phyloP scores from a whole-genome alignment of 169 alveolate genomes.

The Haemoproteus tartakovskyi region DNA sequence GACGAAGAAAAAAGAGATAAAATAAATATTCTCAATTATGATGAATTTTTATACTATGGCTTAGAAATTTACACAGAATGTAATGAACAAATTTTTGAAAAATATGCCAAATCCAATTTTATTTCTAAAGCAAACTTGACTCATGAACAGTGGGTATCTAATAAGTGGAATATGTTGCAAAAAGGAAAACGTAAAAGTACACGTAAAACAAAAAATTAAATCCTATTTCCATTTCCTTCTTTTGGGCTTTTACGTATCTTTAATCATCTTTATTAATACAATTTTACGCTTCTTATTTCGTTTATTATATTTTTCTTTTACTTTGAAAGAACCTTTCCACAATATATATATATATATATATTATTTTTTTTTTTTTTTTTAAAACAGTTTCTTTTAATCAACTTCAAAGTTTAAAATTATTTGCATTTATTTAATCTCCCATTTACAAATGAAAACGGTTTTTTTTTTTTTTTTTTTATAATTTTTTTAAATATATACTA shows the following conservation, averaged over 20 bases:
- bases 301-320: background rate
- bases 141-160: conserved; percentile 38
- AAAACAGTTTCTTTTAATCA: background rate
- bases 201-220: background rate
- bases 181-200: conserved; percentile 27
- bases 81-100: conserved; percentile 8
- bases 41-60: conserved; percentile 57
- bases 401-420: too few relatives aligned
- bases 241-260: background rate
- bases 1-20: conserved; percentile 62
- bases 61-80: conserved; percentile 48
- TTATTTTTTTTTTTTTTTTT: background rate
- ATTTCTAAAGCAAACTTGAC: conserved; percentile 6
- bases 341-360: background rate
- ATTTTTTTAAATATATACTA: too few relatives aligned
- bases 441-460: too few relatives aligned
- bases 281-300: background rate
- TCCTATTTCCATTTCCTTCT: background rate
- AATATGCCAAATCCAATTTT: conserved; percentile 22
- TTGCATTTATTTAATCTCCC: too few relatives aligned
- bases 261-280: background rate
- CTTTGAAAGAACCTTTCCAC: background rate
- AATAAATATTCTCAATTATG: conserved; percentile 34
- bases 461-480: too few relatives aligned
- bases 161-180: too few relatives aligned